Conservation (phyloP, 2,329 filamentous ascomycete genomes). For the Apiospora rasikravindrae region DNA sequence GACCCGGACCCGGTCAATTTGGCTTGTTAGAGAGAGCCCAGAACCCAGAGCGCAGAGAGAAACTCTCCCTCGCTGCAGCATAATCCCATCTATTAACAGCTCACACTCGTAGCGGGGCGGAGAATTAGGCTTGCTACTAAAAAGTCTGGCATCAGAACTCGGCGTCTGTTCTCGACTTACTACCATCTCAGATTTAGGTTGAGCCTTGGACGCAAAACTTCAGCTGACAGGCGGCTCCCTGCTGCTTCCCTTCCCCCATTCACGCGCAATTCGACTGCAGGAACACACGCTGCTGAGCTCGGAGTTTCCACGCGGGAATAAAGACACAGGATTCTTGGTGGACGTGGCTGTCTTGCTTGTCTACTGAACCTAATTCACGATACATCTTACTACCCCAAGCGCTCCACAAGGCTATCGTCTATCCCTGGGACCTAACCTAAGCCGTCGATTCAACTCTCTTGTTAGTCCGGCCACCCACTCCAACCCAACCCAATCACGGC, state of each 20-base stretch:
- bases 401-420: slow-evolving; percentile 10
- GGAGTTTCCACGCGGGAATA: not conserved
- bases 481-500: not conserved
- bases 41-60: not conserved
- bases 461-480: slow-evolving; percentile 6
- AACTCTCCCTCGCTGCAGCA: slow-evolving; percentile 5
- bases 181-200: slow-evolving; percentile 16
- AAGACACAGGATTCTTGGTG: slow-evolving; percentile 3
- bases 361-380: slow-evolving; percentile 4
- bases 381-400: slow-evolving; percentile 16
- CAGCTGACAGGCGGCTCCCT: slow-evolving; percentile 14
- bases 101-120: slow-evolving; percentile 2
- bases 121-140: slow-evolving; percentile 15
- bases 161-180: slow-evolving; percentile 17
- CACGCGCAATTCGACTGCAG: not conserved
- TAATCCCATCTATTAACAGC: slow-evolving; percentile 17
- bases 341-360: slow-evolving; percentile 4
- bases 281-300: slow-evolving; percentile 9
- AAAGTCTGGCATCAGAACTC: slow-evolving; percentile 6
- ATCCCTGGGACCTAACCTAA: slow-evolving; percentile 11
- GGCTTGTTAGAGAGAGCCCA: slow-evolving; percentile 2
- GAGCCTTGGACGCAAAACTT: slow-evolving; percentile 9
- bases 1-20: not conserved
- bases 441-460: slow-evolving; percentile 9
- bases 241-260: not conserved